Conservation (phyloP, 768 basidiomycete species). For the Russula olivacea region DNA sequence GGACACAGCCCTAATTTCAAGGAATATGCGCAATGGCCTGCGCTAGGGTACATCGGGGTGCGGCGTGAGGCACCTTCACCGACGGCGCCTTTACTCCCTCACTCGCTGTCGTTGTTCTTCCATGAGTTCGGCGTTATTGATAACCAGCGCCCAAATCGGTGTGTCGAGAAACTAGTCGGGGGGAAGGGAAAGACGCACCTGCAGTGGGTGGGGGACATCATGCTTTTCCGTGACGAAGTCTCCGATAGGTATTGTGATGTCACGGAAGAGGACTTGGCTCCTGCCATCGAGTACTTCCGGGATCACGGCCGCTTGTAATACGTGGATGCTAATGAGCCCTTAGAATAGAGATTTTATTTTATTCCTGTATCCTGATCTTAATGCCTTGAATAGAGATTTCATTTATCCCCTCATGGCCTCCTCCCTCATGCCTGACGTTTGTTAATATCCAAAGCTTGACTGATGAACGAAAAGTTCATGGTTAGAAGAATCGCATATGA, state of each 20-base stretch:
- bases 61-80: conserved; percentile 14
- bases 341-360: not conserved
- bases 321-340: not conserved
- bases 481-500: not conserved
- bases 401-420: too few species aligned
- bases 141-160: conserved; percentile 17
- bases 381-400: not conserved
- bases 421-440: not conserved
- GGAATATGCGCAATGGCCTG: conserved; percentile 21
- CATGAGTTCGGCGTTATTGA: conserved; percentile 19
- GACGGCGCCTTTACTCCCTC: conserved; percentile 4
- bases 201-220: conserved; percentile 21
- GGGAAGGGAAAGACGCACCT: conserved; percentile 3
- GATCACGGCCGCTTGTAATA: conserved; percentile 19
- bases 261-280: conserved; percentile 13
- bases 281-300: conserved; percentile 21
- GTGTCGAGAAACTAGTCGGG: conserved; percentile 20
- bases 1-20: conserved; percentile 18
- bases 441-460: not conserved
- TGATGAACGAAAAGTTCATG: too few species aligned
- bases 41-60: conserved; percentile 17
- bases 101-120: conserved; percentile 17
- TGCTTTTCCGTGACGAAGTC: conserved; percentile 18
- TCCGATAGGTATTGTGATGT: conserved; percentile 21
- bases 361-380: not conserved